phyloP scores from a whole-genome alignment of 2,329 filamentous ascomycete genomes.

The Microdochium bolleyi region DNA sequence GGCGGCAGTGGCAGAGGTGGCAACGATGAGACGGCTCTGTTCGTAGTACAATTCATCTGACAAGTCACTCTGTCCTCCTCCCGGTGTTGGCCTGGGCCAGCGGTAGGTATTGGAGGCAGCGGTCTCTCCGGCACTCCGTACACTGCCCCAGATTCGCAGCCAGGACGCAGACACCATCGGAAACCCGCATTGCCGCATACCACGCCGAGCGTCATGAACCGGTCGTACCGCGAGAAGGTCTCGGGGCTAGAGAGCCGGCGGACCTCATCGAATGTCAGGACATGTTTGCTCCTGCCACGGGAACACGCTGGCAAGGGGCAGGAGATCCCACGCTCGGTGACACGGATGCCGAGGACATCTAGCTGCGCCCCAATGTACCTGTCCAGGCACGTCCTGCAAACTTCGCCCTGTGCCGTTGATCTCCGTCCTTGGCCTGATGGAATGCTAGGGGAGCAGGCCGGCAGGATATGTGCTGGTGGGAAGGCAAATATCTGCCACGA shows the following conservation, averaged over 20 bases:
- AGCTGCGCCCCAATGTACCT: constrained; percentile 16
- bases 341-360: constrained; percentile 28
- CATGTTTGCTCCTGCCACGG: constrained; percentile 4
- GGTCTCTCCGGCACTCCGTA: constrained; percentile 2
- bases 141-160: constrained; percentile 13
- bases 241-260: constrained; percentile 3
- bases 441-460: constrained; percentile 4
- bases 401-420: not conserved
- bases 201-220: constrained; percentile 5
- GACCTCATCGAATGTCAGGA: constrained; percentile 5
- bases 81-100: not conserved
- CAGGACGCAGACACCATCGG: constrained; percentile 14
- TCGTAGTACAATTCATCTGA: not conserved
- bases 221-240: constrained; percentile 6
- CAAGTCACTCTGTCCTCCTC: not conserved
- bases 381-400: constrained; percentile 5
- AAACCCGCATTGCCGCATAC: constrained; percentile 6
- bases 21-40: not conserved
- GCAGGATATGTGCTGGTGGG: constrained; percentile 3
- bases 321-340: constrained; percentile 15
- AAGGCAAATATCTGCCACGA: constrained; percentile 7
- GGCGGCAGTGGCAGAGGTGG: not conserved
- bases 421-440: not conserved
- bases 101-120: not conserved
- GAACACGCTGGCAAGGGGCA: constrained; percentile 1